phyloP scores from a whole-genome alignment of 2,329 filamentous ascomycete genomes.

The Nigrospora oryzae region DNA sequence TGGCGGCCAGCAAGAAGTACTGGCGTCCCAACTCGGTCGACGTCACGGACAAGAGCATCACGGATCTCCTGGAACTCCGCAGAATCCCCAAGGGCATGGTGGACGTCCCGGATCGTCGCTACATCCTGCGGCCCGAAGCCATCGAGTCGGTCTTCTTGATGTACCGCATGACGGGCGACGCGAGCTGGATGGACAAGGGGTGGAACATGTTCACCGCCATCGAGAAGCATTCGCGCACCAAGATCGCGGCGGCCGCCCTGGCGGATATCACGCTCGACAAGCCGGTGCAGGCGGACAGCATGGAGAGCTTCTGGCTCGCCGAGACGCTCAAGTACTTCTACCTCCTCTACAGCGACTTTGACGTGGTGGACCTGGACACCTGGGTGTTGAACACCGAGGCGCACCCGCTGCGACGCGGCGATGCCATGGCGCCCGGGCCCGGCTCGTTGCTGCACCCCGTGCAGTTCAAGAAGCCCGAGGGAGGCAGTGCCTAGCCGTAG shows the following conservation, averaged over 20 bases:
- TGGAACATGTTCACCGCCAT: conserved; percentile 68
- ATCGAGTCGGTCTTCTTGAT: conserved; percentile 77
- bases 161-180: conserved; percentile 63
- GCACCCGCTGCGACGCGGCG: conserved; percentile 5
- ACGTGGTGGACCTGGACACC: conserved; percentile 4
- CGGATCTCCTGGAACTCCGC: conserved; percentile 8
- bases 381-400: conserved; percentile 8
- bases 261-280: conserved; percentile 47
- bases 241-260: conserved; percentile 56
- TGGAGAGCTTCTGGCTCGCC: conserved; percentile 9
- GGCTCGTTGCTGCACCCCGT: no score
- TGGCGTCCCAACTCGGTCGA: conserved; percentile 4
- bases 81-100: conserved; percentile 46
- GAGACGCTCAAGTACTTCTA: conserved; percentile 9
- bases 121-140: conserved; percentile 66
- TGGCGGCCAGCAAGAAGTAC: conserved; percentile 8
- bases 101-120: conserved; percentile 45
- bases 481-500: no score
- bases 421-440: background rate
- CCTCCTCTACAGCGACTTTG: conserved; percentile 6
- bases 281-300: conserved; percentile 16
- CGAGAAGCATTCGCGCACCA: conserved; percentile 49
- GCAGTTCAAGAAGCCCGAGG: no score
- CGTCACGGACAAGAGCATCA: background rate
- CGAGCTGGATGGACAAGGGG: conserved; percentile 56